Percentiles rank a stretch among this genome's conserved stretches.
Conservation (phyloP, 2,329 filamentous ascomycete species). For the Phialemoniopsis sp. region DNA sequence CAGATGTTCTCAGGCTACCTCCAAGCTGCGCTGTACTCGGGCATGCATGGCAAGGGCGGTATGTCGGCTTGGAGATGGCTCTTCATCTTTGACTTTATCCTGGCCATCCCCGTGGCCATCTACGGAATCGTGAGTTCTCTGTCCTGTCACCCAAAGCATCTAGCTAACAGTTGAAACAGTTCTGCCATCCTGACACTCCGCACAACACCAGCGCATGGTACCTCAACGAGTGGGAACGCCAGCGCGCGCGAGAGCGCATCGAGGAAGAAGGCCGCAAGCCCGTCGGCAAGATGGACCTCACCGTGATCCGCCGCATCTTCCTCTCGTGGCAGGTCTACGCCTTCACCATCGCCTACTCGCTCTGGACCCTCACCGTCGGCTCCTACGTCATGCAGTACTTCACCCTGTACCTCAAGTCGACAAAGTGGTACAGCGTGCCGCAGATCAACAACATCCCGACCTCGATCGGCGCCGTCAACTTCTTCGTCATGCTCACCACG, state of each 20-base stretch:
- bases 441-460: slow-evolving; percentile 42
- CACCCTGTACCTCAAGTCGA: slow-evolving; percentile 31
- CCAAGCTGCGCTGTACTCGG: slow-evolving; percentile 4
- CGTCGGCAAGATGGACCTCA: slow-evolving; percentile 27
- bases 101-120: slow-evolving; percentile 30
- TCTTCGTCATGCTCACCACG: slow-evolving; percentile 29
- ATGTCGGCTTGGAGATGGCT: slow-evolving; percentile 17
- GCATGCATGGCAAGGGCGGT: slow-evolving; percentile 4
- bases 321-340: slow-evolving; percentile 37
- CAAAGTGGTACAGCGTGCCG: slow-evolving; percentile 24
- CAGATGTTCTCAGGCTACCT: slow-evolving; percentile 4
- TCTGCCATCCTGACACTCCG: slow-evolving; percentile 37
- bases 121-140: slow-evolving; percentile 18
- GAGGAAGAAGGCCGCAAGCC: slow-evolving; percentile 45
- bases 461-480: slow-evolving; percentile 34
- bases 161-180: slow-evolving; percentile 5
- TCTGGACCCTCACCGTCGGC: slow-evolving; percentile 32
- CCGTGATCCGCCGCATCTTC: slow-evolving; percentile 30
- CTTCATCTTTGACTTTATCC: slow-evolving; percentile 31
- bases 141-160: neutral
- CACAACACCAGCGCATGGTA: slow-evolving; percentile 35
- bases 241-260: slow-evolving; percentile 65
- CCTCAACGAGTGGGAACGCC: slow-evolving; percentile 50
- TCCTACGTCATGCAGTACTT: slow-evolving; percentile 35
- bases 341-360: slow-evolving; percentile 31